Evolutionary conservation across 306 rosid species (phyloP), one percentile per base, ranked within the genome.

Genomic region (Dalbergia cultrata): DNA sequence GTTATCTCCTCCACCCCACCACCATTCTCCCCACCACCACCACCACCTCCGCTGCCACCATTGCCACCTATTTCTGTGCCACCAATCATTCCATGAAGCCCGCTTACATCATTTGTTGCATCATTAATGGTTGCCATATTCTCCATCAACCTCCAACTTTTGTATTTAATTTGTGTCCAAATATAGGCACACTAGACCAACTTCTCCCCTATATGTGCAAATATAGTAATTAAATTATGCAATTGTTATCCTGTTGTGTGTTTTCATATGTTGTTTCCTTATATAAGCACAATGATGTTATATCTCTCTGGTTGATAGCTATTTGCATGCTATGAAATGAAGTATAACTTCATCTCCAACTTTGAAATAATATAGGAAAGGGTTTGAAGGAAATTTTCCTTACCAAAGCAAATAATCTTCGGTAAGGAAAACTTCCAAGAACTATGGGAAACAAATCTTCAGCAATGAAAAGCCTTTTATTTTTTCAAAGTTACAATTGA

Each of bases 81-180:
- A 13, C 76, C 72, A 8, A 34, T 47, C 18, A 17, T 64, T 4
- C 58, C 81, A 33, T 63, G 18, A 1, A 78, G 64, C 34, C 70
- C 82, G 10, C 67, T 88, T 44, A 80, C 86, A 47, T 70, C 80
- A 63, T 72, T 71, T 53, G 61, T 41, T 33, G 11, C 77, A 33
- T 74, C 83, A 3, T 63, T 74, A 9, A 39, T 31, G 35, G 22
- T 56, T 54, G 79, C 47, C 72, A 81, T 82, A 10, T 58, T 52
- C 76, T 84, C 87, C 78, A 41, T 65, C 44, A 56, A 63, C 18
- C 14, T 53, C 16, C 64, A 31, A 72, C 12, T 37, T 39, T n/a
- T 41, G 4, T 58, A 19, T 56, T 18, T 2, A 5, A 6, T 35
- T 43, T 18, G 34, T 13, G 18, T 7, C 41, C 53, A 13, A 73